These are phyloP conservation scores for Monosporascus sp. DNA, from an alignment of 2,329 filamentous ascomycete species.

Conservation along the genomic window DNA sequence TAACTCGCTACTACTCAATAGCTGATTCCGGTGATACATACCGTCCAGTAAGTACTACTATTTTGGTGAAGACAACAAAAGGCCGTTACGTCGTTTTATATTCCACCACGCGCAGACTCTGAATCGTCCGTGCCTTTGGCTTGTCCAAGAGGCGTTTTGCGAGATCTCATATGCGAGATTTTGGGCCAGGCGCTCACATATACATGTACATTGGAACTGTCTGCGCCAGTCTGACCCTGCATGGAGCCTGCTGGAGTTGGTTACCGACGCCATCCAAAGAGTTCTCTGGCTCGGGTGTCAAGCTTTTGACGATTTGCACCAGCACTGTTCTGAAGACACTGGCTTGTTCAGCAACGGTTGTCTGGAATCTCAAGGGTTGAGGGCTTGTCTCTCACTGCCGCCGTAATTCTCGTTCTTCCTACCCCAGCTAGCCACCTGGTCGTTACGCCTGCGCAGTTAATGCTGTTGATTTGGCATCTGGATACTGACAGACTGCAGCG, in stretches of 20 bases:
- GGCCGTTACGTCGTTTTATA: background rate
- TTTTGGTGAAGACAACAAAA: background rate
- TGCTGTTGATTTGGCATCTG: constrained; percentile 11
- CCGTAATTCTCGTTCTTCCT: no score
- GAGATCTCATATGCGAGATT: background rate
- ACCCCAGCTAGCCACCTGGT: no score
- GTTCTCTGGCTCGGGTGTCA: background rate
- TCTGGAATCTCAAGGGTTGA: no score
- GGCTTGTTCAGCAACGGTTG: background rate
- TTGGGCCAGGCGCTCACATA: background rate
- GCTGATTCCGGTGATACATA: constrained; percentile 57
- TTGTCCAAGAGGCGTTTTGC: background rate
- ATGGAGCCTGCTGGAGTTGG: background rate
- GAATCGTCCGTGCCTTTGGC: background rate
- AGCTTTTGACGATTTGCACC: background rate
- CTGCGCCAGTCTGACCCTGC: background rate
- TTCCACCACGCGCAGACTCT: background rate
- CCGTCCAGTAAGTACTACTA: constrained; percentile 40
- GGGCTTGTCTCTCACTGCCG: no score
- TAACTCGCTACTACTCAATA: constrained; percentile 37
- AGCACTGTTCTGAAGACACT: background rate
- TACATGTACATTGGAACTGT: background rate
- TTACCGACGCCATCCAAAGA: background rate
- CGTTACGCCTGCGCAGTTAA: no score
- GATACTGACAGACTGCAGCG: constrained; percentile 51